Percentiles rank a stretch among this genome's conserved stretches.
Conservation (phyloP, 164 flowering plant genomes). For the Magnolia sinica region DNA sequence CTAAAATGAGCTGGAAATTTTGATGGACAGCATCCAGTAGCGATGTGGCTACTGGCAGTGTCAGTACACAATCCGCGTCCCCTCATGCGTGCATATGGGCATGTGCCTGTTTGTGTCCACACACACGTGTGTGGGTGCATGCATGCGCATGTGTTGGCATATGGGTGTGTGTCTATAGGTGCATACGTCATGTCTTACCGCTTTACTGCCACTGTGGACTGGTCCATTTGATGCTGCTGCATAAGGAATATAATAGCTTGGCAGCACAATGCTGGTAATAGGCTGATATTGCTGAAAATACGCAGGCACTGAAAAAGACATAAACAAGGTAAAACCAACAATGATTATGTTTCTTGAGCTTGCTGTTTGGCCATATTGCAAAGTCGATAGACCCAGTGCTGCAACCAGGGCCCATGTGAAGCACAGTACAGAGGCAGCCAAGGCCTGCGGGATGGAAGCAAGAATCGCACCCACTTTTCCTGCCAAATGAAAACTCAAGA, state of each 20-base stretch:
- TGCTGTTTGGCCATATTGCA: slow-evolving; percentile 64
- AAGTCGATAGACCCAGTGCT: slow-evolving; percentile 72
- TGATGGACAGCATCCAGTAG: no score
- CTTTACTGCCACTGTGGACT: slow-evolving; percentile 47
- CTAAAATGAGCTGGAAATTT: no score
- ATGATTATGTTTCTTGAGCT: slow-evolving; percentile 74
- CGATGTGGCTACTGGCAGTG: no score
- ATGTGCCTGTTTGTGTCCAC: no score
- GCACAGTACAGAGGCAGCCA: slow-evolving; percentile 85
- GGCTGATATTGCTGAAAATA: slow-evolving; percentile 84
- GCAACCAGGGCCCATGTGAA: slow-evolving; percentile 80
- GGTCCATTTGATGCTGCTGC: slow-evolving; percentile 89
- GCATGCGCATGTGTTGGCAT: background rate
- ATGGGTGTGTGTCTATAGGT: background rate
- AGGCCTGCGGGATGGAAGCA: slow-evolving; percentile 86
- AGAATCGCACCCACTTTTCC: slow-evolving; percentile 93
- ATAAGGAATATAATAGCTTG: slow-evolving; percentile 74
- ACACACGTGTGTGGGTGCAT: no score
- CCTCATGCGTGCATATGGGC: no score
- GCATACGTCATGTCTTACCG: slow-evolving; percentile 32
- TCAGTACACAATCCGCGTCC: no score
- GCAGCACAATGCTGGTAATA: slow-evolving; percentile 53
- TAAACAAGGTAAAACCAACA: slow-evolving; percentile 86
- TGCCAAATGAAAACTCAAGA: slow-evolving; percentile 22
- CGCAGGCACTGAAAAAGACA: slow-evolving; percentile 81